These are phyloP conservation scores for Mortierella sp. DNA, from an alignment of 371 early-diverging fungal genomes.

Conservation along the genomic window DNA sequence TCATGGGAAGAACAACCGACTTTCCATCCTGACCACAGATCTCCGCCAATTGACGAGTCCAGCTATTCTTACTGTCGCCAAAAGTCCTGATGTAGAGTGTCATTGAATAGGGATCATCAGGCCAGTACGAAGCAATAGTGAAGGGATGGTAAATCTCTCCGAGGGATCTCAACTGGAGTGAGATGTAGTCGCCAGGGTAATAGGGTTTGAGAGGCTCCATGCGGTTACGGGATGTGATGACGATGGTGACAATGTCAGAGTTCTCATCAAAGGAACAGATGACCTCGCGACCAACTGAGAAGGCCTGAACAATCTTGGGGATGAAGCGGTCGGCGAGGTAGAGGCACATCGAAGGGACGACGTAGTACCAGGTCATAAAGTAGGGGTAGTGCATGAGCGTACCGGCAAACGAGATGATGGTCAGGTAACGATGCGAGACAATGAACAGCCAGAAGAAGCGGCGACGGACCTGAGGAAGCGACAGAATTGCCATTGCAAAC, in stretches of 20 bases:
- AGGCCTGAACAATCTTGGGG: slow-evolving; percentile 46
- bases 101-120: slow-evolving; percentile 55
- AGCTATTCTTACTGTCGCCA: slow-evolving; percentile 30
- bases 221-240: slow-evolving; percentile 30
- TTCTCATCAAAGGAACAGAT: slow-evolving; percentile 42
- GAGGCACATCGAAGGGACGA: slow-evolving; percentile 47
- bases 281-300: slow-evolving; percentile 31
- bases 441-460: slow-evolving; percentile 15
- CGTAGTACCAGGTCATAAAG: slow-evolving; percentile 46
- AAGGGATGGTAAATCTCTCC: slow-evolving; percentile 44
- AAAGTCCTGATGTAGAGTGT: slow-evolving; percentile 45
- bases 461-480: slow-evolving; percentile 22
- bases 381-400: slow-evolving; percentile 32
- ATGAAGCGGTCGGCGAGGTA: slow-evolving; percentile 47
- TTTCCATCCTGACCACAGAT: slow-evolving; percentile 23
- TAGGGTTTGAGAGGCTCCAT: slow-evolving; percentile 50
- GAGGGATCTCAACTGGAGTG: slow-evolving; percentile 30
- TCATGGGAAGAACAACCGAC: slow-evolving; percentile 21
- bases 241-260: slow-evolving; percentile 35
- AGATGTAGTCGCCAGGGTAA: slow-evolving; percentile 54
- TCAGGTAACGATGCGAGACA: slow-evolving; percentile 17
- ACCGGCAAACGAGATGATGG: slow-evolving; percentile 10
- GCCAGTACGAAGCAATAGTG: slow-evolving; percentile 55
- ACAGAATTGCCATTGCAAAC: not conserved
- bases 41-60: slow-evolving; percentile 40